These are phyloP conservation scores for Mrakiaceae sp. DNA, from an alignment of 1,284 basidiomycete species.

Conservation along the genomic window DNA sequence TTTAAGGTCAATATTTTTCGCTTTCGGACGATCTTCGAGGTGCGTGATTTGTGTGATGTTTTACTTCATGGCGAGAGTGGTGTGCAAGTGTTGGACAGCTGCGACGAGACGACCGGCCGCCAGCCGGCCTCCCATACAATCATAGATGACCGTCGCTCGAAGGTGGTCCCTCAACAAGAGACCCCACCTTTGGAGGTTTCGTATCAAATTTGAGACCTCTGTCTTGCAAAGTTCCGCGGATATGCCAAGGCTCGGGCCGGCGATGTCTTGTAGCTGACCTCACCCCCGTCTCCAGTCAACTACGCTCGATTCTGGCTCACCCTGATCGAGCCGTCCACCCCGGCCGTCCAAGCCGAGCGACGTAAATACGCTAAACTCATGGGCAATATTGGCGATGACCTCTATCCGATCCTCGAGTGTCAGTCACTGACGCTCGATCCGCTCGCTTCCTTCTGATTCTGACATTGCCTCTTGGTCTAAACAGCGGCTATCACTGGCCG, in stretches of 20 bases:
- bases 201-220: background rate
- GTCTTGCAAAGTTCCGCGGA: too few relatives aligned
- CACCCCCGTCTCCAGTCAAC: constrained; percentile 30
- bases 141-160: too few relatives aligned
- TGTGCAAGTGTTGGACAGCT: too few relatives aligned
- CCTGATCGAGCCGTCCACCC: constrained; percentile 60
- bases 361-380: constrained; percentile 76
- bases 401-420: constrained; percentile 50
- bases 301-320: constrained; percentile 66
- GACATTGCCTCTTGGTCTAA: constrained; percentile 38
- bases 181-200: background rate
- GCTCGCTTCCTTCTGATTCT: background rate
- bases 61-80: too few relatives aligned
- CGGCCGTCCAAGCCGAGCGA: constrained; percentile 52
- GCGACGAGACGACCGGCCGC: too few relatives aligned
- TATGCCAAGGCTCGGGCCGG: too few relatives aligned
- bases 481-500: constrained; percentile 71
- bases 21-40: constrained; percentile 58
- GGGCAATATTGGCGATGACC: constrained; percentile 73
- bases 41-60: background rate
- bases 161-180: constrained; percentile 39
- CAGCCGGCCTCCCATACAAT: too few relatives aligned
- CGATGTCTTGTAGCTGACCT: background rate
- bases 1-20: constrained; percentile 67
- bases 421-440: background rate